Percentiles rank a stretch among this genome's conserved stretches.
Evolutionary conservation across 2,329 filamentous ascomycete genomes (phyloP).

Genomic region (Colletotrichum lini): DNA sequence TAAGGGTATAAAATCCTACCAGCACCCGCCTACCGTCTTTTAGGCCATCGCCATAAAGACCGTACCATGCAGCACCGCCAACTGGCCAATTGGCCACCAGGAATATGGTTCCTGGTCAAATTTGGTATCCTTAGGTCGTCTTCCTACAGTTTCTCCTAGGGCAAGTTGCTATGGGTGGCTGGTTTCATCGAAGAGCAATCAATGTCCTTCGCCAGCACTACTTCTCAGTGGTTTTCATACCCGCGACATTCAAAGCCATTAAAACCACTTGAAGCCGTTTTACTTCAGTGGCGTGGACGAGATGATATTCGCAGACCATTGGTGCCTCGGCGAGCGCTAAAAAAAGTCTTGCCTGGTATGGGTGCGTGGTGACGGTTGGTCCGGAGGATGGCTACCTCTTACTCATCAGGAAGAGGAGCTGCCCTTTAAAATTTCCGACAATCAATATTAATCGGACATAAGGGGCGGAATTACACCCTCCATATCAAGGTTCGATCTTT

Average conservation of each 20-base stretch:
- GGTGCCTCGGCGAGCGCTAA: neutral
- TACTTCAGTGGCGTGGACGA: neutral
- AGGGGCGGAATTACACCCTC: neutral
- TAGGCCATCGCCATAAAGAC: neutral
- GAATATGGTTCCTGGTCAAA: neutral
- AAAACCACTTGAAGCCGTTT: neutral
- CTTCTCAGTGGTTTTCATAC: neutral
- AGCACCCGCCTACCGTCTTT: neutral
- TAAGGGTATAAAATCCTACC: no score
- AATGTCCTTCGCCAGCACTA: neutral
- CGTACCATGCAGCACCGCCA: neutral
- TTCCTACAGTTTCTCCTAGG: neutral
- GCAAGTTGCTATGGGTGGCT: neutral
- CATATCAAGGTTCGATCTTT: neutral
- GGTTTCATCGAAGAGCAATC: neutral
- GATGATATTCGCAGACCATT: no score
- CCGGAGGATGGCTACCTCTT: neutral
- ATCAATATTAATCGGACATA: neutral
- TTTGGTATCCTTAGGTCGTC: neutral
- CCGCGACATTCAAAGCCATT: neutral
- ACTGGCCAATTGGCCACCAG: neutral
- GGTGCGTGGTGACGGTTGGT: neutral
- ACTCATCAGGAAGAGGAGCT: neutral
- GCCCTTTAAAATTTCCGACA: neutral
- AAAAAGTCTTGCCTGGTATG: neutral